Conservation (phyloP, 768 basidiomycete species). For the Naganishia kalamii region DNA sequence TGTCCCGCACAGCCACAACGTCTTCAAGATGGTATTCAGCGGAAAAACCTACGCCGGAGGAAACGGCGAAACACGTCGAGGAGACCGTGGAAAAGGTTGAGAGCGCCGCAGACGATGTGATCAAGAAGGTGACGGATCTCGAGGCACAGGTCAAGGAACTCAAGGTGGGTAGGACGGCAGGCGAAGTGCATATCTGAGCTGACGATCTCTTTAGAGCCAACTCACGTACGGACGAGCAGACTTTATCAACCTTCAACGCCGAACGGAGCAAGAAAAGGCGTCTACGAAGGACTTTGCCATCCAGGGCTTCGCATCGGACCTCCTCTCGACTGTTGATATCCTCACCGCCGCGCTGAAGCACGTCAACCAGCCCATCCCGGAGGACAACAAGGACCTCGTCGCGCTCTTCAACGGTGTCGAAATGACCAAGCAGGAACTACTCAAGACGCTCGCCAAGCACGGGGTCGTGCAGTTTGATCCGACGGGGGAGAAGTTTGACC, state of each 20-base stretch:
- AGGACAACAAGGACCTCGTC: conserved; percentile 53
- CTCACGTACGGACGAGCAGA: conserved; percentile 90
- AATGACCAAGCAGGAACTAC: conserved; percentile 80
- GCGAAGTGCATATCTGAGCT: not conserved
- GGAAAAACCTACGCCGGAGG: not conserved
- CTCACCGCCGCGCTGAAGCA: conserved; percentile 43
- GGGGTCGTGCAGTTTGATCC: conserved; percentile 88
- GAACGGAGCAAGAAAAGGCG: conserved; percentile 81
- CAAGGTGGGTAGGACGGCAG: conserved; percentile 56
- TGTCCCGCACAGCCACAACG: not conserved
- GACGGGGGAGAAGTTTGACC: conserved; percentile 86
- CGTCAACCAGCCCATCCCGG: conserved; percentile 44
- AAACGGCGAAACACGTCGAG: not conserved
- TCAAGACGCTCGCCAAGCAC: conserved; percentile 84
- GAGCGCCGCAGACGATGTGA: conserved; percentile 28
- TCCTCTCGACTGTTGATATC: conserved; percentile 62
- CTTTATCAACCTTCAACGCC: conserved; percentile 88
- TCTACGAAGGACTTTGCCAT: conserved; percentile 92
- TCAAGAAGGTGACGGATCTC: conserved; percentile 36
- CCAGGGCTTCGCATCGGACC: conserved; percentile 65
- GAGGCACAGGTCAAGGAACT: conserved; percentile 52
- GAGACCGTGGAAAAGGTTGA: conserved; percentile 24
- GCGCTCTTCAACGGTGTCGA: conserved; percentile 74
- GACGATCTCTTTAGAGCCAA: conserved; percentile 58
- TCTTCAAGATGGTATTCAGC: not conserved